A percentile compares a stretch with the other conserved stretches of the same genome.
These are phyloP conservation scores for Babesia caballi DNA, from an alignment of 169 alveolate genomes.

Conservation along the genomic window DNA sequence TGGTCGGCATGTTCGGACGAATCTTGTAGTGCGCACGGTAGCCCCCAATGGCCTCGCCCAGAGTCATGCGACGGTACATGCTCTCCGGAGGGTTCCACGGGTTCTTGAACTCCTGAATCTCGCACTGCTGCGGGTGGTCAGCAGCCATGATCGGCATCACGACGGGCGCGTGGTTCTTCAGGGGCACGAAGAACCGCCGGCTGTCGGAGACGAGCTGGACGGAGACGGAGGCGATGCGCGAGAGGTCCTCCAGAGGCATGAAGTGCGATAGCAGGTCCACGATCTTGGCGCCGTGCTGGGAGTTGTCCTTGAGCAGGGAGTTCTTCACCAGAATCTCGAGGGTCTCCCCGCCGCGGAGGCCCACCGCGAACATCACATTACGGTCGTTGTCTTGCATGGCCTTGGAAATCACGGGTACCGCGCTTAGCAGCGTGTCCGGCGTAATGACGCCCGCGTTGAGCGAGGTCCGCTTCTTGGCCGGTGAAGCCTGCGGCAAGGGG, in stretches of 20 bases:
- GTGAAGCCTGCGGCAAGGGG: neutral
- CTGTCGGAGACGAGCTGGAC: conserved; percentile 28
- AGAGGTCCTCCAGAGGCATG: conserved; percentile 23
- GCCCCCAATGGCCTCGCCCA: conserved; percentile 26
- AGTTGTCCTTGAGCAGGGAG: conserved; percentile 16
- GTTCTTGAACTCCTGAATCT: conserved; percentile 66
- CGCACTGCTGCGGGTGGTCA: conserved; percentile 48
- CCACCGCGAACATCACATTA: conserved; percentile 37
- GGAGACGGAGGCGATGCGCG: conserved; percentile 18
- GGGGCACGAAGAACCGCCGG: conserved; percentile 48
- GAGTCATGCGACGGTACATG: conserved; percentile 24
- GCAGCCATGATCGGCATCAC: conserved; percentile 64
- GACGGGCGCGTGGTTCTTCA: conserved; percentile 31
- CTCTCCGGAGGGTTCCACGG: conserved; percentile 65
- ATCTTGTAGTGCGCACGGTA: conserved; percentile 34
- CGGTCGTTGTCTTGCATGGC: conserved; percentile 22
- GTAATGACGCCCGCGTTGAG: conserved; percentile 19
- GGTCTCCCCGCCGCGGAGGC: conserved; percentile 2
- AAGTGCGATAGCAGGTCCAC: conserved; percentile 33
- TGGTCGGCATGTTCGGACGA: neutral
- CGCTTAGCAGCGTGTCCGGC: conserved; percentile 11
- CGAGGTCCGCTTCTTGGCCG: neutral
- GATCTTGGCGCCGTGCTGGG: conserved; percentile 25
- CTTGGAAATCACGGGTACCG: conserved; percentile 11
- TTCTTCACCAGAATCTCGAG: conserved; percentile 43